Conservation (phyloP, 2,329 filamentous ascomycete genomes). For the Penicillium sp. region DNA sequence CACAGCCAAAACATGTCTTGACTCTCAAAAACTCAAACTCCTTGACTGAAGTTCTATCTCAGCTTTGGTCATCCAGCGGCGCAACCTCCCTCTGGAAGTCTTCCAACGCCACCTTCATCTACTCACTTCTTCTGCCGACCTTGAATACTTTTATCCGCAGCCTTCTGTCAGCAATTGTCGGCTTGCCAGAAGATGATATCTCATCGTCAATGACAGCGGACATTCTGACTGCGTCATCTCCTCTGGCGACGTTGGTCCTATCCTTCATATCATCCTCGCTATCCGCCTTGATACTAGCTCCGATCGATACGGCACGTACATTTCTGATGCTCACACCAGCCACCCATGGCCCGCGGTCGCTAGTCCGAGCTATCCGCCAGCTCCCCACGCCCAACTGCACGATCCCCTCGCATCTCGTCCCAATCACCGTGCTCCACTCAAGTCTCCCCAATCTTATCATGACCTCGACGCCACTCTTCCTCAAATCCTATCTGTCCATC, state of each 20-base stretch:
- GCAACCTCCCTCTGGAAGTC: slow-evolving; percentile 93
- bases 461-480: slow-evolving; percentile 76
- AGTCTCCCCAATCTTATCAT: slow-evolving; percentile 80
- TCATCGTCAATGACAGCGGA: slow-evolving; percentile 60
- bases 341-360: slow-evolving; percentile 71
- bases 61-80: slow-evolving; percentile 86
- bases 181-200: slow-evolving; percentile 74
- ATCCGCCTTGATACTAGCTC: slow-evolving; percentile 78
- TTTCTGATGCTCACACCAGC: slow-evolving; percentile 79
- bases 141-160: slow-evolving; percentile 91
- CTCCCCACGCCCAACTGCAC: slow-evolving; percentile 70
- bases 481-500: slow-evolving; percentile 80
- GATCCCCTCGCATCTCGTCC: slow-evolving; percentile 67
- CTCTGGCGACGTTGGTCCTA: slow-evolving; percentile 76
- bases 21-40: slow-evolving; percentile 73
- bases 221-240: slow-evolving; percentile 76
- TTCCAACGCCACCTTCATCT: slow-evolving; percentile 88
- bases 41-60: slow-evolving; percentile 78
- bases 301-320: slow-evolving; percentile 86
- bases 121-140: slow-evolving; percentile 80
- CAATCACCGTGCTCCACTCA: slow-evolving; percentile 85
- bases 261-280: slow-evolving; percentile 63
- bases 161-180: slow-evolving; percentile 84
- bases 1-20: slow-evolving; percentile 59
- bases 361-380: slow-evolving; percentile 72